A percentile compares a stretch with the other conserved stretches of the same genome.
These are phyloP conservation scores for Pythium aristosporum DNA, from an alignment of 352 stramenopile species.

Conservation along the genomic window DNA sequence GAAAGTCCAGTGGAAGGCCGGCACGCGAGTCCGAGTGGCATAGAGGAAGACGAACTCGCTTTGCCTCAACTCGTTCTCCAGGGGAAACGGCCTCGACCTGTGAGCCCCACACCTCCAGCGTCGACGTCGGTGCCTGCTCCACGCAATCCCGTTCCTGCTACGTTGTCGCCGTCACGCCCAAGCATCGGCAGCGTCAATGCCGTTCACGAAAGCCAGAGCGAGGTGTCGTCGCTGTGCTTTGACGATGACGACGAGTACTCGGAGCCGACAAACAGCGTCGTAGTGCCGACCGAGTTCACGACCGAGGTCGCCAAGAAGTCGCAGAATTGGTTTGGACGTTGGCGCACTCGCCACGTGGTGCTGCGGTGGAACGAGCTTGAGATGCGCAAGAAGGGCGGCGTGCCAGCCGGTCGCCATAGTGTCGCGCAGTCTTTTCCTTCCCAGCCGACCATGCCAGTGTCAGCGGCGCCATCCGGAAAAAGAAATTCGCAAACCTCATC, in stretches of 20 bases:
- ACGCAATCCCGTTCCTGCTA: neutral
- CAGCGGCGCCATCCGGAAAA: neutral
- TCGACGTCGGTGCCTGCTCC: neutral
- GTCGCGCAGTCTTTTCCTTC: slow-evolving; percentile 15
- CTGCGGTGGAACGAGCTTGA: slow-evolving; percentile 58
- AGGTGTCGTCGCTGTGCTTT: neutral
- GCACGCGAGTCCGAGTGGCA: neutral
- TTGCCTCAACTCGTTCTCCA: slow-evolving; percentile 15
- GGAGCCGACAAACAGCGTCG: slow-evolving; percentile 18
- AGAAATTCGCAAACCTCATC: neutral
- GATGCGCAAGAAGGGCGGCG: slow-evolving; percentile 33
- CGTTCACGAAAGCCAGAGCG: slow-evolving; percentile 5
- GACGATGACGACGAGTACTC: slow-evolving; percentile 11
- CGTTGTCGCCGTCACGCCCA: neutral
- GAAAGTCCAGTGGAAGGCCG: slow-evolving; percentile 16
- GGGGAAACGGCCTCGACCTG: slow-evolving; percentile 10
- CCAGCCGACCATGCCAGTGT: neutral
- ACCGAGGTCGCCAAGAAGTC: slow-evolving; percentile 64
- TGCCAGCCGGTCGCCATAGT: slow-evolving; percentile 24
- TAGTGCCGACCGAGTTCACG: slow-evolving; percentile 44
- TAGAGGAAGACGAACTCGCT: slow-evolving; percentile 4
- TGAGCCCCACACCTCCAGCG: too few species aligned
- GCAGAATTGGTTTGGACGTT: slow-evolving; percentile 62
- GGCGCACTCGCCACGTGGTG: slow-evolving; percentile 44
- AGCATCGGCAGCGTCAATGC: slow-evolving; percentile 10